phyloP scores from a whole-genome alignment of 2,329 filamentous ascomycete species.

The Mycosphaerella sp. region DNA sequence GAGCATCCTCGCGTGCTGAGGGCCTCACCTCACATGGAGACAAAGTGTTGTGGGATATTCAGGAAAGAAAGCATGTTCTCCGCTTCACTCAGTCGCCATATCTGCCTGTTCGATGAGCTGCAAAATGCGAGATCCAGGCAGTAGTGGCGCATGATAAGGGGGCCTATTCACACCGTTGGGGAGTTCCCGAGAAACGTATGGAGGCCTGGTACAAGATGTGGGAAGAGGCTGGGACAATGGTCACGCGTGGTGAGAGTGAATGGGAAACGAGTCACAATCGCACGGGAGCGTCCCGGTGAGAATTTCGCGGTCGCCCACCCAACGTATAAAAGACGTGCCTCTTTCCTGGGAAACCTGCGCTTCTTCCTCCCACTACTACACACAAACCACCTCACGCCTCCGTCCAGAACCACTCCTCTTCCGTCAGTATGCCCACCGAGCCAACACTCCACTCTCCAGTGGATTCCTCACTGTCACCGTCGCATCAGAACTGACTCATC shows the following conservation, averaged over 20 bases:
- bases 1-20: background rate
- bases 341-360: background rate
- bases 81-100: background rate
- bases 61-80: background rate
- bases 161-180: background rate
- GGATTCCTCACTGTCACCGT: background rate
- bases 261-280: background rate
- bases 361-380: slow-evolving; percentile 8
- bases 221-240: background rate
- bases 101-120: background rate
- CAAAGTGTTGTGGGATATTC: background rate
- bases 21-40: background rate
- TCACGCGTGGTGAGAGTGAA: background rate
- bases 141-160: background rate
- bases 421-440: background rate
- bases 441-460: background rate
- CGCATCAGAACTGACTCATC: background rate
- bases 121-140: background rate
- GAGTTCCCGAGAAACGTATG: background rate
- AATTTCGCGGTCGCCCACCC: background rate
- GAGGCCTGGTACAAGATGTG: background rate
- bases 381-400: background rate
- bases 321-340: background rate
- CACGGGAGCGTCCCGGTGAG: background rate
- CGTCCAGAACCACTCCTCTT: background rate